Percentiles rank a stretch among this genome's conserved stretches.
These are phyloP conservation scores for Cynanchum wilfordii DNA, from an alignment of 257 asterid genomes.

Conservation along the genomic window DNA sequence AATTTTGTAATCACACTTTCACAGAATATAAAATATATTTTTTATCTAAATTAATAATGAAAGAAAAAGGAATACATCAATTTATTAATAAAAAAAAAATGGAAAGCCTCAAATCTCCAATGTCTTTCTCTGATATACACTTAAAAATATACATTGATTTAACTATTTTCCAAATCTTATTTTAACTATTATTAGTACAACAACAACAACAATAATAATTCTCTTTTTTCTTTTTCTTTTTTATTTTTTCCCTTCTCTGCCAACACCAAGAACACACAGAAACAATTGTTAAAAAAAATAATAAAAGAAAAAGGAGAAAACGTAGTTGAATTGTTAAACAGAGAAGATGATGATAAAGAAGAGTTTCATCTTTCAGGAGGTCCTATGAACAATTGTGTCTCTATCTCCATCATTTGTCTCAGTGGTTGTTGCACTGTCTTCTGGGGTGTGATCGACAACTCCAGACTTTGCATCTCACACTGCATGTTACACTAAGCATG, in stretches of 20 bases:
- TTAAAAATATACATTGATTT: background rate
- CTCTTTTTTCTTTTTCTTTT: background rate
- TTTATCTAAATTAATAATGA: background rate
- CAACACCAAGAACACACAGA: background rate
- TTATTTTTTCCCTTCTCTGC: background rate
- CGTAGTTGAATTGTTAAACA: background rate
- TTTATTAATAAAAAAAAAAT: too few species aligned
- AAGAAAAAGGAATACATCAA: background rate
- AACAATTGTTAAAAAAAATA: too few species aligned
- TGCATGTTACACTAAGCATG: background rate
- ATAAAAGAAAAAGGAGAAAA: background rate
- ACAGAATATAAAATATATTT: too few species aligned
- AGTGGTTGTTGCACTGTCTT: constrained; percentile 7
- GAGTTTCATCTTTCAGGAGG: constrained; percentile 23
- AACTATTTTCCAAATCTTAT: background rate
- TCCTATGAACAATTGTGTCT: constrained; percentile 48
- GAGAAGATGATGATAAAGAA: too few species aligned
- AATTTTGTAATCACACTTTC: too few species aligned
- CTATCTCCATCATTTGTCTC: constrained; percentile 31
- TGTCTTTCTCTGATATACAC: background rate
- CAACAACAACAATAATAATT: too few species aligned
- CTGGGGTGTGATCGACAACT: constrained; percentile 20
- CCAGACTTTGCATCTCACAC: constrained; percentile 27
- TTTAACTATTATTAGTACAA: background rate
- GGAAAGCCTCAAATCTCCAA: background rate